Evolutionary conservation across 2,329 filamentous ascomycete genomes (phyloP).

Genomic region (Plectosphaerella plurivora): DNA sequence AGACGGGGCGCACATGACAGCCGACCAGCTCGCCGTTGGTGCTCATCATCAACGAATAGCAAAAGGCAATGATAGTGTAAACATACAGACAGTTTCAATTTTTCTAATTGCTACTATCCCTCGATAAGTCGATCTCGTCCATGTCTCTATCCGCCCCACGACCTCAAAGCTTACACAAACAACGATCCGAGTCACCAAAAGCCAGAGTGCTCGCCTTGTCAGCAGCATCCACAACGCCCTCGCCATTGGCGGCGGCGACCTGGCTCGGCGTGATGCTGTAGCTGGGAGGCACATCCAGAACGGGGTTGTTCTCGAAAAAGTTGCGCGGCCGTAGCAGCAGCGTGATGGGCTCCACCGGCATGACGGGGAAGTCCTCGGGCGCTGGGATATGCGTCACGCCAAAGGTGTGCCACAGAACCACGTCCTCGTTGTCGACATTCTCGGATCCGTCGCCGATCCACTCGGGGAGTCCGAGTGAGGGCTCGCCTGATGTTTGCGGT

Average conservation of each 20-base stretch:
- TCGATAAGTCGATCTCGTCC: too few relatives aligned
- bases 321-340: conserved; percentile 73
- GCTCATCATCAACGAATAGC: too few relatives aligned
- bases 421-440: conserved; percentile 73
- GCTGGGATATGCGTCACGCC: conserved; percentile 85
- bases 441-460: conserved; percentile 71
- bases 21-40: too few relatives aligned
- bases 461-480: conserved; percentile 65
- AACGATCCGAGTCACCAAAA: neutral
- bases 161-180: too few relatives aligned
- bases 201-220: neutral
- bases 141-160: too few relatives aligned
- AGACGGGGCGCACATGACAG: too few relatives aligned
- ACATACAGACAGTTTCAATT: too few relatives aligned
- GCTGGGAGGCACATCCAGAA: conserved; percentile 71
- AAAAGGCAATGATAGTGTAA: too few relatives aligned
- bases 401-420: conserved; percentile 93
- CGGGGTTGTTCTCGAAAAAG: conserved; percentile 78
- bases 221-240: neutral
- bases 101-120: too few relatives aligned
- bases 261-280: conserved; percentile 71
- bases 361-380: conserved; percentile 88
- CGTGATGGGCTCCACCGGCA: conserved; percentile 84
- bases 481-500: conserved; percentile 79
- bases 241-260: conserved; percentile 3